Evolutionary conservation across 148 eudicot genomes (phyloP).

Genomic region (Amaranthus hypochondriacus): DNA sequence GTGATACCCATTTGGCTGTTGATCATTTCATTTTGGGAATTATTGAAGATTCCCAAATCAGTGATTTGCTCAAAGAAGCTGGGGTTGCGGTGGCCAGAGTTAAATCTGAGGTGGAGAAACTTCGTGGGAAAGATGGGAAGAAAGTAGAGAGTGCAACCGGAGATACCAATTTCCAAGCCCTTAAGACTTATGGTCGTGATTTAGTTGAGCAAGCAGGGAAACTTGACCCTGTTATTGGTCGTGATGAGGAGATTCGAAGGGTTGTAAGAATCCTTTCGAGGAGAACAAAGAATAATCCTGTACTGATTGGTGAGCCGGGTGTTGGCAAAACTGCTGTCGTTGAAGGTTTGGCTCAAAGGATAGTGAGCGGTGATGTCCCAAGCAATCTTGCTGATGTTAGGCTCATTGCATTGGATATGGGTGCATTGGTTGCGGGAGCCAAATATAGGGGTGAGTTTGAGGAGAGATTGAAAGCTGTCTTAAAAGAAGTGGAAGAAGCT

Average conservation of each 20-base stretch:
- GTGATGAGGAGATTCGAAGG: constrained; percentile 82
- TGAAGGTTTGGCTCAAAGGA: constrained; percentile 86
- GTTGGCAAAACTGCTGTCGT: constrained; percentile 88
- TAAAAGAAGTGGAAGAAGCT: constrained; percentile 85
- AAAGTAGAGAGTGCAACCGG: constrained; percentile 84
- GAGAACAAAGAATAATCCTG: constrained; percentile 86
- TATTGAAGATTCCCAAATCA: constrained; percentile 73
- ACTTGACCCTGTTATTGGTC: constrained; percentile 85
- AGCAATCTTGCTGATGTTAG: constrained; percentile 66
- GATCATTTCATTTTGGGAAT: constrained; percentile 68
- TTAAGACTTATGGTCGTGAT: constrained; percentile 79
- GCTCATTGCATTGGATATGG: constrained; percentile 84
- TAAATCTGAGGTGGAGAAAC: constrained; percentile 63
- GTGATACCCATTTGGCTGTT: constrained; percentile 73
- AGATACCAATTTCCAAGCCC: constrained; percentile 59
- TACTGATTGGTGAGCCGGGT: constrained; percentile 85
- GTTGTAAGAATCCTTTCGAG: constrained; percentile 70
- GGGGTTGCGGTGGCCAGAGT: constrained; percentile 50
- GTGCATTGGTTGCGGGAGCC: constrained; percentile 78
- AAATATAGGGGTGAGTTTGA: constrained; percentile 83
- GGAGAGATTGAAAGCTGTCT: constrained; percentile 66
- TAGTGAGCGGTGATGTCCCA: constrained; percentile 81
- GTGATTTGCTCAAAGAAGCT: constrained; percentile 55
- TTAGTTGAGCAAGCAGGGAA: constrained; percentile 85
- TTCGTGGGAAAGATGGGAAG: constrained; percentile 63